Evolutionary conservation across 257 asterid species (phyloP).

Genomic region (Linaria vulgaris): DNA sequence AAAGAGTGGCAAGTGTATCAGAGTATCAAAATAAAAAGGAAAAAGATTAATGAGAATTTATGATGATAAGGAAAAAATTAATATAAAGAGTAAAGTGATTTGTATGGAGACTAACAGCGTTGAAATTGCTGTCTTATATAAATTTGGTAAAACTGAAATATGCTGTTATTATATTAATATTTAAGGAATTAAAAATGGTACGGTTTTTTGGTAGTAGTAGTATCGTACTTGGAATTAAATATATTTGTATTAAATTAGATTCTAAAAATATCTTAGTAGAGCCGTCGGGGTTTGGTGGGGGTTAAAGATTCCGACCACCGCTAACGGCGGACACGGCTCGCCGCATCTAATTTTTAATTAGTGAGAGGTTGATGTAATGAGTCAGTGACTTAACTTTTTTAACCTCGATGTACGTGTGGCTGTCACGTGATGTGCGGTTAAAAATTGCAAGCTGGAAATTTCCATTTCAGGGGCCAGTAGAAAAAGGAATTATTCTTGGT

Average conservation of each 20-base stretch:
- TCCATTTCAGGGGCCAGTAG: slow-evolving; percentile 44
- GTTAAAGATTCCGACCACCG: slow-evolving; percentile 42
- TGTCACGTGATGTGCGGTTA: slow-evolving; percentile 79
- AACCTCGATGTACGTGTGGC: slow-evolving; percentile 64
- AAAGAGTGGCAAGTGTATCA: too few relatives aligned
- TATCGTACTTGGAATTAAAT: not conserved
- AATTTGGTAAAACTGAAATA: slow-evolving; percentile 32
- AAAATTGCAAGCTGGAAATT: slow-evolving; percentile 29
- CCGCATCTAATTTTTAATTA: slow-evolving; percentile 31
- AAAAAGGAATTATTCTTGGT: too few relatives aligned
- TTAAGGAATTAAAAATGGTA: too few relatives aligned
- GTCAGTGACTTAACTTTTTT: slow-evolving; percentile 31
- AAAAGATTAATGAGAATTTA: too few relatives aligned
- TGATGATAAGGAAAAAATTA: not conserved
- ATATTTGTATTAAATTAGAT: slow-evolving; percentile 19
- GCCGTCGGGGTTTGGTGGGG: slow-evolving; percentile 32
- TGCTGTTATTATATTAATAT: not conserved
- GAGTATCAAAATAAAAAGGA: not conserved
- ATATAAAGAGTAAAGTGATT: not conserved
- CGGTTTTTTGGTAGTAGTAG: too few relatives aligned
- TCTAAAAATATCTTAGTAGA: slow-evolving; percentile 35
- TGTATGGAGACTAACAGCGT: slow-evolving; percentile 24
- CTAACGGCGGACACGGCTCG: slow-evolving; percentile 27
- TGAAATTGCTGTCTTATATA: slow-evolving; percentile 57
- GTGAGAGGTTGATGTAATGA: slow-evolving; percentile 53